These are phyloP conservation scores for Rhamnella rubrinervis DNA, from an alignment of 331 rosid genomes.

Conservation along the genomic window DNA sequence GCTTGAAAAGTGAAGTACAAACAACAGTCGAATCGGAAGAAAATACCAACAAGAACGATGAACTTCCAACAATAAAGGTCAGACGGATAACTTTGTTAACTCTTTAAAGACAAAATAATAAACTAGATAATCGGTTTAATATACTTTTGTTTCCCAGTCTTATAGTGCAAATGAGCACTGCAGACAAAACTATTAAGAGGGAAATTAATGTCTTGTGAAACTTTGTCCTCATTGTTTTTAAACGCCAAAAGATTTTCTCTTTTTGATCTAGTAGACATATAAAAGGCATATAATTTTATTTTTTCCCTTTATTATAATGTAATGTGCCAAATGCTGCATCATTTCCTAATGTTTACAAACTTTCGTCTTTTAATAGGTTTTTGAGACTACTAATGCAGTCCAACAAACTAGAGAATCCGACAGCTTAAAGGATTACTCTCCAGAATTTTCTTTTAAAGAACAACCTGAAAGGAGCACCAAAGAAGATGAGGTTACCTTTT, in stretches of 20 bases:
- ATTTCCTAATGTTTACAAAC: background rate
- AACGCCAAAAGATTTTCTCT: too few species aligned
- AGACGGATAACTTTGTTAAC: background rate
- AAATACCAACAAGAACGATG: background rate
- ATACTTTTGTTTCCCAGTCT: too few species aligned
- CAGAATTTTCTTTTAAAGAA: slow-evolving; percentile 1
- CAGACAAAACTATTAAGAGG: too few species aligned
- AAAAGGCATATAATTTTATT: too few species aligned
- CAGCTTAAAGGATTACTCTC: background rate
- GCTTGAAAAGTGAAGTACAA: background rate
- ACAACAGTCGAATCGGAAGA: background rate
- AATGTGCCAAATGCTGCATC: too few species aligned
- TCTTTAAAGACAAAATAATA: too few species aligned
- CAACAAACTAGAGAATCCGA: slow-evolving; percentile 22
- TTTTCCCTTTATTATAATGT: too few species aligned
- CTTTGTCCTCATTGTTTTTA: too few species aligned
- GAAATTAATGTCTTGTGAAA: too few species aligned
- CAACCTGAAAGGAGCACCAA: slow-evolving; percentile 1
- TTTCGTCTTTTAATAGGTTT: slow-evolving; percentile 15
- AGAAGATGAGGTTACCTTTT: background rate
- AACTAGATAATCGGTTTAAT: too few species aligned
- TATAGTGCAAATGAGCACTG: too few species aligned
- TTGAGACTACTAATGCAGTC: slow-evolving; percentile 12
- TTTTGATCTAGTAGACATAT: too few species aligned
- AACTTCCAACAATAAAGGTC: slow-evolving; percentile 13